A percentile compares a stretch with the other conserved stretches of the same genome.
These are phyloP conservation scores for Trametes elegans DNA, from an alignment of 768 basidiomycete genomes.

Conservation along the genomic window DNA sequence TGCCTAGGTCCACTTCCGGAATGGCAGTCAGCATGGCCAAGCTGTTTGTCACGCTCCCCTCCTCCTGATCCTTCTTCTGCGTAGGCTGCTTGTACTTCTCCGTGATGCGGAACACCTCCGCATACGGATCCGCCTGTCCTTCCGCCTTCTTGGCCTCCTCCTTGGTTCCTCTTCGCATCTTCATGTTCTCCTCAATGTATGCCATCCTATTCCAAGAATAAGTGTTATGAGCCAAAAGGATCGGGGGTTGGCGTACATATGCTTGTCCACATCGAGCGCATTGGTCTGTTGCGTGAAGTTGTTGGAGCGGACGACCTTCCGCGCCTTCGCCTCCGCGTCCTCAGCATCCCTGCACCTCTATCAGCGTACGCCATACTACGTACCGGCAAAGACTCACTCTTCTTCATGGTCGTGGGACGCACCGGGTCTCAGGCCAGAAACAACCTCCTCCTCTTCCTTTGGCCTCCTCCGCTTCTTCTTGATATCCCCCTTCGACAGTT, in stretches of 20 bases:
- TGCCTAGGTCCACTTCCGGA: constrained; percentile 96
- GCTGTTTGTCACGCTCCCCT: constrained; percentile 92
- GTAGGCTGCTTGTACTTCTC: constrained; percentile 60
- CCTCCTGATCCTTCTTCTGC: constrained; percentile 55
- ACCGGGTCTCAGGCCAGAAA: constrained; percentile 58
- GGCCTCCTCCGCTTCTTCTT: constrained; percentile 66
- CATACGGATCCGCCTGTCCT: constrained; percentile 64
- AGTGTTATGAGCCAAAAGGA: background rate
- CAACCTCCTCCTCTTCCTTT: constrained; percentile 41
- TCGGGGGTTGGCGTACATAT: constrained; percentile 64
- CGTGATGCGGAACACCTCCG: constrained; percentile 73
- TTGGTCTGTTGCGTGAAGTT: constrained; percentile 99
- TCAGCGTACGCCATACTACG: background rate
- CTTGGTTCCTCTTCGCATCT: constrained; percentile 57
- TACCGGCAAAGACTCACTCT: constrained; percentile 45
- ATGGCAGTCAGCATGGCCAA: constrained; percentile 96
- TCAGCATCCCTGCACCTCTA: constrained; percentile 48
- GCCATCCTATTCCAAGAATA: constrained; percentile 72
- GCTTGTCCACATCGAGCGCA: constrained; percentile 94
- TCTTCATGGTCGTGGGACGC: constrained; percentile 50
- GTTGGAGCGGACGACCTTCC: constrained; percentile 74
- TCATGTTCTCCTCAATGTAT: constrained; percentile 94
- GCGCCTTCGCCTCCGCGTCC: constrained; percentile 67
- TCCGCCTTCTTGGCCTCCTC: constrained; percentile 46
- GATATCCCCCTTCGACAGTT: constrained; percentile 79